Evolutionary conservation across 164 flowering plant genomes (phyloP), one percentile per base, ranked within the genome.

Genomic region (Vitis rupestris): DNA sequence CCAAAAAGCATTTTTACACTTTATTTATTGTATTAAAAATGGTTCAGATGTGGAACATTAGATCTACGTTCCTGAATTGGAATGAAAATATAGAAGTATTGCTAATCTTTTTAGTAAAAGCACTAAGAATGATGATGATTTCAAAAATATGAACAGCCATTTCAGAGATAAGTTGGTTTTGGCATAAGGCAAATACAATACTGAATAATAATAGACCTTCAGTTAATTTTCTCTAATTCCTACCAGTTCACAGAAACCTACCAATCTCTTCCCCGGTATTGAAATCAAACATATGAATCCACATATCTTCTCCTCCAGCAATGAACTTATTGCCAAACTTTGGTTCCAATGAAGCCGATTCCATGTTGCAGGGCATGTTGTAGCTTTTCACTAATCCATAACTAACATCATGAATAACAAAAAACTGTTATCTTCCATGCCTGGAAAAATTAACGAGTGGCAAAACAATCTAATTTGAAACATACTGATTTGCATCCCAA

Each of bases 401-500:
- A 75, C 99, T 95, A 75, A 44, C 64, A 27, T 68, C 14, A 15
- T 69, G 29, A 55, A 17, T 8, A 3, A 29, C 44, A 48, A 29
- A 52, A 29, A 62, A 55, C 14, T 27, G 31, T 49, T 56, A 58
- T 31, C 44, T 37, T 37, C 58, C 63, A 53, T 15, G 12, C 55
- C 57, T 63, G 61, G 8, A 62, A 8, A 54, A 13, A 37, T 29
- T 27, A 49, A 9, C 3, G 16, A 61, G 52, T 54, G 29, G 14
- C 14, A 49, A 52, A 63, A 10, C 1, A n/a, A 64, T 7, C 16
- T 8, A 10, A 52, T 29, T 27, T 37, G 29, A 0, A 61, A 80
- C 96, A 81, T 82, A 96, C 99, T 93, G 88, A 78, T 96, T 96
- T 72, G 98, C 98, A 84, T 96, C 99, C 99, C 98, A 93, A 58